Percentiles rank a stretch among this genome's conserved stretches.
Conservation (phyloP, 176 grass and related monocot genomes). For the Themeda triandra region DNA sequence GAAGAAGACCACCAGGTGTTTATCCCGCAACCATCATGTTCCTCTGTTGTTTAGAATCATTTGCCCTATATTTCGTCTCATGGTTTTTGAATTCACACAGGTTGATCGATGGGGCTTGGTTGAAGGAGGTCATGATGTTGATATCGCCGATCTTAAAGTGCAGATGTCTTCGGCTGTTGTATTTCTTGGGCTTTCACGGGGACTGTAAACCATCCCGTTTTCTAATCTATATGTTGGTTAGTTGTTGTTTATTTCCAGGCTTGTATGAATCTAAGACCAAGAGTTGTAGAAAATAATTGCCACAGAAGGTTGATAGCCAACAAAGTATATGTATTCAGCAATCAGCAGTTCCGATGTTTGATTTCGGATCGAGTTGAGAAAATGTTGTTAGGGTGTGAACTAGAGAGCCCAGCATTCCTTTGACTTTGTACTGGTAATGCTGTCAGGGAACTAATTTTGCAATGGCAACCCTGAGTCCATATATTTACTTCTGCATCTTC, state of each 20-base stretch:
- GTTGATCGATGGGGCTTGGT: conserved; percentile 94
- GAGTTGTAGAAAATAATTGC: conserved; percentile 28
- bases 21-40: background rate
- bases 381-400: background rate
- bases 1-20: conserved; percentile 92
- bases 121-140: conserved; percentile 96
- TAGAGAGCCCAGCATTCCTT: background rate
- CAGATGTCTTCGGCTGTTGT: conserved; percentile 85
- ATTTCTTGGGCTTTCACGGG: conserved; percentile 66
- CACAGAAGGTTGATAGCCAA: conserved; percentile 6
- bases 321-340: background rate
- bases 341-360: background rate
- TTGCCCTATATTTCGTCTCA: conserved; percentile 24
- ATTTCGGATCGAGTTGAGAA: background rate
- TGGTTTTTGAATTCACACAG: conserved; percentile 26
- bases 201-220: conserved; percentile 15
- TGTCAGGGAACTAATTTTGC: background rate
- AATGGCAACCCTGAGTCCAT: background rate
- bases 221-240: background rate
- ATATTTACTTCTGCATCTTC: background rate
- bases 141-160: conserved; percentile 88
- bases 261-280: conserved; percentile 10
- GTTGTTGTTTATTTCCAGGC: conserved; percentile 8
- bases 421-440: background rate
- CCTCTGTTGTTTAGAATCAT: background rate